These are phyloP conservation scores for Lactifluus pinguis DNA, from an alignment of 768 basidiomycete genomes.

Conservation along the genomic window DNA sequence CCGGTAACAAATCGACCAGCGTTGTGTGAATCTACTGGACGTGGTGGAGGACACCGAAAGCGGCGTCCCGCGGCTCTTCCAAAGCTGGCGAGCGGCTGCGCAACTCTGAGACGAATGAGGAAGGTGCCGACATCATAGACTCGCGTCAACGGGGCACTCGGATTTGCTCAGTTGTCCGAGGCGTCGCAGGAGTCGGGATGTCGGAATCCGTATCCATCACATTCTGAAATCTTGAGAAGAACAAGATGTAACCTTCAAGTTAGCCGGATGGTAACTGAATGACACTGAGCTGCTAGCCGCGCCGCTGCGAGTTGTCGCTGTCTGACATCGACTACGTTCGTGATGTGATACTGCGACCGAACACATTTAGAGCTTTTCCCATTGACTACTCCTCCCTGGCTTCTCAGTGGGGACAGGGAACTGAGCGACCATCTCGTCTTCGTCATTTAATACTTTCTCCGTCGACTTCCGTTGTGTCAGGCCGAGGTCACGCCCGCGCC, in stretches of 20 bases:
- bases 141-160: background rate
- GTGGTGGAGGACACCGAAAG: constrained; percentile 13
- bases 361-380: background rate
- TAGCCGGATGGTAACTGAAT: background rate
- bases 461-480: too few species aligned
- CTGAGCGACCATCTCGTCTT: background rate
- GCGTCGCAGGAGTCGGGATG: background rate
- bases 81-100: too few species aligned
- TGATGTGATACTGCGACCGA: background rate
- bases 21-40: constrained; percentile 15
- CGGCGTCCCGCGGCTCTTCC: constrained; percentile 1
- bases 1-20: constrained; percentile 22
- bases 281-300: background rate
- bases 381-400: background rate
- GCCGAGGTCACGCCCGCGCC: too few species aligned
- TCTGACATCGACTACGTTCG: background rate
- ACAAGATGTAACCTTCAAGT: background rate
- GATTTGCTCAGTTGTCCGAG: background rate
- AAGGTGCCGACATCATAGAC: background rate
- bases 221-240: background rate
- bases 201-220: background rate
- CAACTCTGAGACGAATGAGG: too few species aligned
- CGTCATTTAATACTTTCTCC: background rate
- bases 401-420: background rate
- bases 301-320: background rate